Evolutionary conservation across 2,329 filamentous ascomycete species (phyloP).

Genomic region (Podosphaera fusca): DNA sequence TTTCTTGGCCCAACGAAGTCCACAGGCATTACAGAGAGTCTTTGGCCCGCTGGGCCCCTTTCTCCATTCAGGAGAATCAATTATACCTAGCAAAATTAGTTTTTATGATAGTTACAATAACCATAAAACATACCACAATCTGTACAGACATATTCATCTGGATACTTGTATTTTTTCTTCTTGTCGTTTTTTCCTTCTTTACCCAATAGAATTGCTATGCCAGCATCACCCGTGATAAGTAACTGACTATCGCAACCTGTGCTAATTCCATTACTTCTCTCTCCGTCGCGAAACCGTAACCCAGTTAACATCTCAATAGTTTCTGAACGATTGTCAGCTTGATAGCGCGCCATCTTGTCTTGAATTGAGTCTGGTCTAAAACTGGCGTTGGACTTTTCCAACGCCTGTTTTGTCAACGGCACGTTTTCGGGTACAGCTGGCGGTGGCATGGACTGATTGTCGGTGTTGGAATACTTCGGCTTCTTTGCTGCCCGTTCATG

Average conservation of each 20-base stretch:
- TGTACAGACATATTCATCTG: conserved; percentile 81
- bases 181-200: conserved; percentile 51
- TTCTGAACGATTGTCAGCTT: conserved; percentile 54
- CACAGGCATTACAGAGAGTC: conserved; percentile 88
- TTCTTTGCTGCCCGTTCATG: conserved; percentile 12
- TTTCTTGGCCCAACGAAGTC: conserved; percentile 53
- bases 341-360: conserved; percentile 68
- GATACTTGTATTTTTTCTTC: conserved; percentile 64
- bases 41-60: conserved; percentile 86
- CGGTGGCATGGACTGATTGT: conserved; percentile 36
- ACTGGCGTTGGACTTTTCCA: conserved; percentile 46
- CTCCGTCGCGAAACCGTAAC: conserved; percentile 66
- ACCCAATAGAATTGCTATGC: conserved; percentile 64
- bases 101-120: not conserved
- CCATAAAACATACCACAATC: conserved; percentile 47
- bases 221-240: conserved; percentile 64
- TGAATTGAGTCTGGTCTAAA: conserved; percentile 51
- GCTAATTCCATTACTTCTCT: conserved; percentile 69
- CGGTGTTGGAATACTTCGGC: conserved; percentile 16
- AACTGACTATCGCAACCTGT: conserved; percentile 64
- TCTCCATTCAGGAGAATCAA: conserved; percentile 88
- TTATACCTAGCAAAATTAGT: conserved; percentile 29
- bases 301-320: conserved; percentile 88
- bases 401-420: conserved; percentile 55
- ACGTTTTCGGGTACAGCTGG: conserved; percentile 44